Conservation (phyloP, 176 grass and related monocot species). For the Carex kokanica region DNA sequence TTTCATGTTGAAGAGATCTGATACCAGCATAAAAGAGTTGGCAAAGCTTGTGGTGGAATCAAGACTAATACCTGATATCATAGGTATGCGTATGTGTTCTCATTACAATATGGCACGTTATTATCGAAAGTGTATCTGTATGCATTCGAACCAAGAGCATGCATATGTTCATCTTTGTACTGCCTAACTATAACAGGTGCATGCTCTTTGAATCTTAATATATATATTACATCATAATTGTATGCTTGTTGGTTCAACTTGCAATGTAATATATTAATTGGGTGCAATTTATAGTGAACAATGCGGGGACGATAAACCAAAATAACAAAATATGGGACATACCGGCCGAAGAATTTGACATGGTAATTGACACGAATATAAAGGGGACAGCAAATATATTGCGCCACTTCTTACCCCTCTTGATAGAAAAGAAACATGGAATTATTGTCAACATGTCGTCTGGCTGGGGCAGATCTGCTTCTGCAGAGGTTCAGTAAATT, state of each 20-base stretch:
- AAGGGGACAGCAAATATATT: conserved; percentile 84
- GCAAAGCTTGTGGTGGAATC: conserved; percentile 69
- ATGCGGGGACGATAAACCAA: conserved; percentile 89
- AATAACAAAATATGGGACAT: conserved; percentile 95
- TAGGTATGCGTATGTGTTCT: conserved; percentile 51
- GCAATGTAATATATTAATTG: conserved; percentile 26
- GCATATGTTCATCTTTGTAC: background rate
- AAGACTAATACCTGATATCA: conserved; percentile 70
- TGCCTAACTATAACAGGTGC: background rate
- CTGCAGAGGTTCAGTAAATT: conserved; percentile 57
- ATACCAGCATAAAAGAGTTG: conserved; percentile 60
- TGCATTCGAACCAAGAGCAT: background rate
- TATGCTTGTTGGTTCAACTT: background rate
- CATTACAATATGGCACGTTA: background rate
- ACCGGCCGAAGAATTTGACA: conserved; percentile 90
- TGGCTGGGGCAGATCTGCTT: conserved; percentile 94
- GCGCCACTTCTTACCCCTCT: conserved; percentile 83
- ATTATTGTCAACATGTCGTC: conserved; percentile 90
- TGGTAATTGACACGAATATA: conserved; percentile 88
- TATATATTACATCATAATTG: background rate
- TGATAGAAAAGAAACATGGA: conserved; percentile 89
- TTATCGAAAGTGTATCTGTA: background rate
- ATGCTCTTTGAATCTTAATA: background rate
- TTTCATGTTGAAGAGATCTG: conserved; percentile 68
- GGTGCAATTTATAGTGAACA: conserved; percentile 62